phyloP scores from a whole-genome alignment of 352 stramenopile genomes.

The Phytophthora podocarpi region DNA sequence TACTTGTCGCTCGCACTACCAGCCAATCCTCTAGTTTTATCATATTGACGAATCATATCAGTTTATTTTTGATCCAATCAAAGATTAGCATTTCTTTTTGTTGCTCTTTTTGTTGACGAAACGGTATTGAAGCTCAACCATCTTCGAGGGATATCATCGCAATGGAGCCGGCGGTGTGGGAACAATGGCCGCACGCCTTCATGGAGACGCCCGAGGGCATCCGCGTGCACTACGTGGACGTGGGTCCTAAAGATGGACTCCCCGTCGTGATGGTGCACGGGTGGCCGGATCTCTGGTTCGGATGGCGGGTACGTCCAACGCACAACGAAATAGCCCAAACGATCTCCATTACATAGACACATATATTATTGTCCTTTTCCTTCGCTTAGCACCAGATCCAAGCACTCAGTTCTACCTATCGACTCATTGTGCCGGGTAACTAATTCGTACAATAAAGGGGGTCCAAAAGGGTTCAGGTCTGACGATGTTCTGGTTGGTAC shows the following conservation, averaged over 20 bases:
- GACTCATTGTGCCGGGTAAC: slow-evolving; percentile 55
- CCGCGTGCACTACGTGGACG: slow-evolving; percentile 64
- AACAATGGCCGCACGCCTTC: slow-evolving; percentile 43
- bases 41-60: too few relatives aligned
- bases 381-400: slow-evolving; percentile 50
- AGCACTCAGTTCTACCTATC: slow-evolving; percentile 46
- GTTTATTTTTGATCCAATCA: too few relatives aligned
- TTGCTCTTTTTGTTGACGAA: too few relatives aligned
- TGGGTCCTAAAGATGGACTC: slow-evolving; percentile 49
- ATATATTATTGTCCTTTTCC: neutral
- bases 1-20: too few relatives aligned
- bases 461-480: neutral
- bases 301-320: slow-evolving; percentile 57
- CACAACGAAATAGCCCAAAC: too few relatives aligned
- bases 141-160: neutral
- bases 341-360: neutral
- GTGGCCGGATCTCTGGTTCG: slow-evolving; percentile 80
- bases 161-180: slow-evolving; percentile 20
- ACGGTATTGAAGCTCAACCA: slow-evolving; percentile 22
- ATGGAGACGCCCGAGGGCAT: slow-evolving; percentile 37
- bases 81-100: too few relatives aligned
- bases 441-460: neutral
- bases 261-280: slow-evolving; percentile 73
- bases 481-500: neutral
- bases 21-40: too few relatives aligned